Conservation (phyloP, 1,284 basidiomycete species). For the Fomitopsis palustris region DNA sequence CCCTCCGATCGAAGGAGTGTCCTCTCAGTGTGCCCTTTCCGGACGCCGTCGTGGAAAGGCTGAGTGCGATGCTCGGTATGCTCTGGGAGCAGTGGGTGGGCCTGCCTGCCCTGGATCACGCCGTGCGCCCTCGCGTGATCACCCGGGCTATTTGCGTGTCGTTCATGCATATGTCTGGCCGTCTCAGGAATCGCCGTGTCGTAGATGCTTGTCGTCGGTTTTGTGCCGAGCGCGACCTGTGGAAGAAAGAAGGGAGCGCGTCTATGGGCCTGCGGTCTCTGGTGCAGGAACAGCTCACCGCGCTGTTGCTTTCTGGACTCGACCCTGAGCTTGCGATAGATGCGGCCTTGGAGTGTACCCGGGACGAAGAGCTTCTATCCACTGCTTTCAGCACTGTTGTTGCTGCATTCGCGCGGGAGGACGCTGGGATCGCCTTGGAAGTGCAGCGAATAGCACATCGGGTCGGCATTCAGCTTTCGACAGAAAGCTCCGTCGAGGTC, state of each 20-base stretch:
- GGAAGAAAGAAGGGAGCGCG: constrained; percentile 1
- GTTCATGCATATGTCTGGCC: constrained; percentile 44
- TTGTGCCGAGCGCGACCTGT: constrained; percentile 7
- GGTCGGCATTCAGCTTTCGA: constrained; percentile 8
- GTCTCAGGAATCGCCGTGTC: constrained; percentile 34
- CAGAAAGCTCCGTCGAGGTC: constrained; percentile 6
- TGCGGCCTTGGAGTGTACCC: constrained; percentile 10
- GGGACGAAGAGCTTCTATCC: constrained; percentile 7
- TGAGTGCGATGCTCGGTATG: constrained; percentile 30
- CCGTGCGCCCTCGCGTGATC: constrained; percentile 23
- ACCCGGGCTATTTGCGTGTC: constrained; percentile 37
- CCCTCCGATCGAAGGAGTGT: constrained; percentile 26
- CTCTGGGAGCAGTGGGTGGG: constrained; percentile 42
- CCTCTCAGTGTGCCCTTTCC: not conserved
- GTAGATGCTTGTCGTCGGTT: constrained; percentile 26
- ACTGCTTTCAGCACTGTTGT: constrained; percentile 10
- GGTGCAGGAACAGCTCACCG: constrained; percentile 15
- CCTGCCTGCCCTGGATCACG: constrained; percentile 12
- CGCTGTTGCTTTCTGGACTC: constrained; percentile 12
- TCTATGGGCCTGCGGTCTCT: constrained; percentile 6
- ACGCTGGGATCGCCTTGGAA: constrained; percentile 15
- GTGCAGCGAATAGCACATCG: constrained; percentile 10
- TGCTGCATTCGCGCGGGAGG: constrained; percentile 2
- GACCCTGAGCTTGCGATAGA: constrained; percentile 16
- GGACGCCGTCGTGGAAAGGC: constrained; percentile 6